Conservation (phyloP, 768 basidiomycete species). For the Amylocystis lapponica region DNA sequence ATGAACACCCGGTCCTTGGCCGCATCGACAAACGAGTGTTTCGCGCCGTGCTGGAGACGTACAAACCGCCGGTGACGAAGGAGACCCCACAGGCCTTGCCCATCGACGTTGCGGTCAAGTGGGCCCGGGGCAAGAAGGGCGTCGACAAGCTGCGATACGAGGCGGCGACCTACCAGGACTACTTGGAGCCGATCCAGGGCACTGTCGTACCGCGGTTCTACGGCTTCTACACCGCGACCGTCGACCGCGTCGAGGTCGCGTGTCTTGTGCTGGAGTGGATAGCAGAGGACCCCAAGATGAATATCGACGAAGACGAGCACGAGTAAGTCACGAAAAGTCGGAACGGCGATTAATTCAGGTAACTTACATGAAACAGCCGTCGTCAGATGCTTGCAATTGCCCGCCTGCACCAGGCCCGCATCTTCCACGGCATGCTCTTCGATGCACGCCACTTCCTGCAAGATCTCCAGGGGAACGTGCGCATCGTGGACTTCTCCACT, state of each 20-base stretch:
- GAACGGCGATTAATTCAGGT: neutral
- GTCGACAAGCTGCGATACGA: slow-evolving; percentile 28
- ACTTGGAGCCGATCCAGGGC: slow-evolving; percentile 32
- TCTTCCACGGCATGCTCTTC: slow-evolving; percentile 30
- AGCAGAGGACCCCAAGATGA: no score
- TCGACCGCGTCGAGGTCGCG: slow-evolving; percentile 21
- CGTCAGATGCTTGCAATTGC: slow-evolving; percentile 26
- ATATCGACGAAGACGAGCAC: slow-evolving; percentile 5
- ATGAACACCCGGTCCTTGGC: neutral
- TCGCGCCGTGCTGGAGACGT: slow-evolving; percentile 6
- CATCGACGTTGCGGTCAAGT: slow-evolving; percentile 28
- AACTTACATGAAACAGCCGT: slow-evolving; percentile 14
- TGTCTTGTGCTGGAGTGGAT: slow-evolving; percentile 38
- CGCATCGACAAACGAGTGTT: slow-evolving; percentile 4
- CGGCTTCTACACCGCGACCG: slow-evolving; percentile 30
- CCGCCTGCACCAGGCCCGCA: slow-evolving; percentile 32
- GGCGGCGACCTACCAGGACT: slow-evolving; percentile 27
- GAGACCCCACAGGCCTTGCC: neutral
- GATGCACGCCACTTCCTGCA: slow-evolving; percentile 28
- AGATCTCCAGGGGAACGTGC: slow-evolving; percentile 21
- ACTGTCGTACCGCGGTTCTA: slow-evolving; percentile 33
- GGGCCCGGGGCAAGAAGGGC: slow-evolving; percentile 20
- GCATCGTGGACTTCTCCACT: slow-evolving; percentile 32
- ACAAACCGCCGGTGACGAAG: neutral
- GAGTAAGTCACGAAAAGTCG: neutral